Evolutionary conservation across 345 rosid species (phyloP).

Genomic region (Corchorus capsularis): DNA sequence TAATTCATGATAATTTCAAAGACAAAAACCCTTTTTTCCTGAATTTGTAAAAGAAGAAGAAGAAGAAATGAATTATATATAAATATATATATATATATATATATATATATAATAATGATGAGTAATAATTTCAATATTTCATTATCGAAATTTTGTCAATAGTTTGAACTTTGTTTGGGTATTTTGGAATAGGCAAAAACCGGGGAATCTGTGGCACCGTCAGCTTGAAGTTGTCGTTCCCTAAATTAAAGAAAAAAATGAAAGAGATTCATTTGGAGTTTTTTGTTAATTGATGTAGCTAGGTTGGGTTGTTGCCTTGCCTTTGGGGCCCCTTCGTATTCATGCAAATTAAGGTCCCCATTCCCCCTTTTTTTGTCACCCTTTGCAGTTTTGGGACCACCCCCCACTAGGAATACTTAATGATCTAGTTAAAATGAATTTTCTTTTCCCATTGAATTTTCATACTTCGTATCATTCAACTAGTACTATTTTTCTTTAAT

Average conservation of each 20-base stretch:
- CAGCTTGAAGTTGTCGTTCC: background rate
- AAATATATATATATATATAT: too few species aligned
- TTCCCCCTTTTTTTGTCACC: background rate
- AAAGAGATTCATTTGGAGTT: constrained; percentile 5
- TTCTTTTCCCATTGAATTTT: background rate
- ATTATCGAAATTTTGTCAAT: background rate
- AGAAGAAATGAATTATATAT: too few species aligned
- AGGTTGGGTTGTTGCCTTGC: background rate
- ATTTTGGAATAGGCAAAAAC: background rate
- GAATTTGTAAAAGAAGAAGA: too few species aligned
- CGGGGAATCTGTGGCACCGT: background rate
- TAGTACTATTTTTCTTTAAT: too few species aligned
- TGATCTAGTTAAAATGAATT: too few species aligned
- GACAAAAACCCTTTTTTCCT: too few species aligned
- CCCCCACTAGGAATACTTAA: too few species aligned
- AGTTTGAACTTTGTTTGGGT: background rate
- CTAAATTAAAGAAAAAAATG: background rate
- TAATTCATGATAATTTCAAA: too few species aligned
- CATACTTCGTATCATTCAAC: too few species aligned
- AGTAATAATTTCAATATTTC: too few species aligned
- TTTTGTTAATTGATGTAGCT: background rate
- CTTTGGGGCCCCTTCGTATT: background rate
- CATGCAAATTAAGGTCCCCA: background rate
- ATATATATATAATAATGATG: too few species aligned
- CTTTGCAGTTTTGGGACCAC: too few species aligned